These are phyloP conservation scores for Cadophora sp. DNA, from an alignment of 2,329 filamentous ascomycete genomes.

Conservation along the genomic window DNA sequence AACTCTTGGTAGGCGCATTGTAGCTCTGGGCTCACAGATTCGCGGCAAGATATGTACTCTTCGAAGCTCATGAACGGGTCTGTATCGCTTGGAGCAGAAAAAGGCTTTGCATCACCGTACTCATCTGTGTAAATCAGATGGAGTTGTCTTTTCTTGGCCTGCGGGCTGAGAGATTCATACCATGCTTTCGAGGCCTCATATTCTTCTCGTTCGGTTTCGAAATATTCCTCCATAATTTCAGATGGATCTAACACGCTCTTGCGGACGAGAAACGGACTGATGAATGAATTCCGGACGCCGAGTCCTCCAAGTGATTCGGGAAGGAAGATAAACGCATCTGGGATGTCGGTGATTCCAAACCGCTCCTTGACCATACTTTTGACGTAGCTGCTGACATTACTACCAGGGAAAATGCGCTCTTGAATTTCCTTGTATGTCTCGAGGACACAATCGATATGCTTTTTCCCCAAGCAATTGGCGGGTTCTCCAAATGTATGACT, in stretches of 20 bases:
- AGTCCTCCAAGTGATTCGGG: conserved; percentile 47
- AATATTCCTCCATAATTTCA: conserved; percentile 35
- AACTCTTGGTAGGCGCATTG: conserved; percentile 5
- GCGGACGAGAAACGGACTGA: conserved; percentile 41
- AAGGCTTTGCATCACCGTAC: conserved; percentile 22
- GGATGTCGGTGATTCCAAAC: conserved; percentile 50
- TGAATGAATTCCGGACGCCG: conserved; percentile 48
- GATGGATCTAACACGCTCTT: conserved; percentile 32
- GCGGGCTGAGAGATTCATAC: conserved; percentile 39
- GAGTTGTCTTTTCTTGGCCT: conserved; percentile 17
- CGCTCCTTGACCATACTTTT: conserved; percentile 54
- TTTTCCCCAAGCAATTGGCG: conserved; percentile 57
- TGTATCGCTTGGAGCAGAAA: conserved; percentile 22
- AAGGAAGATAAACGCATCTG: conserved; percentile 48
- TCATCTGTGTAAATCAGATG: conserved; percentile 22
- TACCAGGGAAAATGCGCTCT: conserved; percentile 51
- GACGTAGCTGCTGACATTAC: conserved; percentile 53
- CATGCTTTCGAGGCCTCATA: conserved; percentile 44
- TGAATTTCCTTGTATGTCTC: conserved; percentile 58
- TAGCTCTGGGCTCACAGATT: conserved; percentile 36
- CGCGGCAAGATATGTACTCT: conserved; percentile 46
- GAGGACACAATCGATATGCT: conserved; percentile 60
- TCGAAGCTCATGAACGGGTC: conserved; percentile 46
- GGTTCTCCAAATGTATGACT: conserved; percentile 61
- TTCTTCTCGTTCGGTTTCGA: conserved; percentile 43